phyloP scores from a whole-genome alignment of 2,329 filamentous ascomycete species.

The Amauroascus verrucosus region DNA sequence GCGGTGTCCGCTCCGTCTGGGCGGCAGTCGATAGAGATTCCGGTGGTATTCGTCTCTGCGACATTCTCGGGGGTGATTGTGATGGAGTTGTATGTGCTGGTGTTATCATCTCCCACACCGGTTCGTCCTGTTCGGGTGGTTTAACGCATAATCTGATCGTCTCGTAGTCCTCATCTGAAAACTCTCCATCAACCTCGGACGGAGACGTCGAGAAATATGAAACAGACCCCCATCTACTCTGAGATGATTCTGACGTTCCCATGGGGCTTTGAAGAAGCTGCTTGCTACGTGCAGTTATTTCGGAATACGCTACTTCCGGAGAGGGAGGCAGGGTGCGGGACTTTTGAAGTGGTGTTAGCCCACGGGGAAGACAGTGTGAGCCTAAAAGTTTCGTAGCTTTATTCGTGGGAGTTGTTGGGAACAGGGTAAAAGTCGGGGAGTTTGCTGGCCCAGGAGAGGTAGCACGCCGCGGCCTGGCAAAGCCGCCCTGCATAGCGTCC shows the following conservation, averaged over 20 bases:
- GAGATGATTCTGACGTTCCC: slow-evolving; percentile 3
- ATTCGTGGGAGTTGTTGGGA: slow-evolving; percentile 27
- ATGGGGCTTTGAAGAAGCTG: not conserved
- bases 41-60: not conserved
- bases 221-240: slow-evolving; percentile 2
- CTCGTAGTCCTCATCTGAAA: slow-evolving; percentile 10
- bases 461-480: slow-evolving; percentile 25
- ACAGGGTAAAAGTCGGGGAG: slow-evolving; percentile 32
- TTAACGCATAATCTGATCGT: slow-evolving; percentile 10
- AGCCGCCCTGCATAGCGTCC: slow-evolving; percentile 14
- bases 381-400: slow-evolving; percentile 25
- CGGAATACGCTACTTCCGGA: not conserved
- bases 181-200: slow-evolving; percentile 3
- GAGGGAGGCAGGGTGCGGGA: slow-evolving; percentile 16
- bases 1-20: not conserved
- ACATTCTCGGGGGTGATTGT: not conserved
- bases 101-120: slow-evolving; percentile 18
- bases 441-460: slow-evolving; percentile 30
- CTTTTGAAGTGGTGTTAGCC: slow-evolving; percentile 22
- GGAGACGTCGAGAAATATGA: slow-evolving; percentile 10
- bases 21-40: not conserved
- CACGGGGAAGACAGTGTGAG: slow-evolving; percentile 20
- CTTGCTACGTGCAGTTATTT: not conserved
- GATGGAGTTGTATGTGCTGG: not conserved
- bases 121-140: slow-evolving; percentile 10